Conservation (phyloP, 176 grass and related monocot species). For the Avena insularis region DNA sequence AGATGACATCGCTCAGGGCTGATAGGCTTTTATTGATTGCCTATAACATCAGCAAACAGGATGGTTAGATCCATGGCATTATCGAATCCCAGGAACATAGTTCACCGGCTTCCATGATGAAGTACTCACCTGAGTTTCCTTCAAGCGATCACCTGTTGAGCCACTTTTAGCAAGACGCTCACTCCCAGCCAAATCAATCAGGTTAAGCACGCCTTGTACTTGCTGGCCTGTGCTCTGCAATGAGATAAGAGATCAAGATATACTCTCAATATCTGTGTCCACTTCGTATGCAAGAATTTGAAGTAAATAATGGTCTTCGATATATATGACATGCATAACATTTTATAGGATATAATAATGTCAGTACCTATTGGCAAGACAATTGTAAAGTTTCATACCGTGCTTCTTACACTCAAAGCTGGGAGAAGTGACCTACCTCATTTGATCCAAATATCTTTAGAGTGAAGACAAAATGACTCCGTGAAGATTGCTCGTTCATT, state of each 20-base stretch:
- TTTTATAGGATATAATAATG: neutral
- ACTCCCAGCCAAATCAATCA: conserved; percentile 98
- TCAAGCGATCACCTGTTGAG: conserved; percentile 83
- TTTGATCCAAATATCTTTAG: conserved; percentile 83
- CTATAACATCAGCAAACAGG: conserved; percentile 45
- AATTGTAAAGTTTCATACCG: neutral
- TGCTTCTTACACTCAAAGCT: neutral
- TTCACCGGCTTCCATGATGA: neutral
- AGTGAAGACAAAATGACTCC: conserved; percentile 96
- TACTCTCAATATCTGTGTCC: neutral
- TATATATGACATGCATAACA: neutral
- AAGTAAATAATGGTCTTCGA: neutral
- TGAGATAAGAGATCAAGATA: neutral
- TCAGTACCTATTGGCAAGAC: neutral
- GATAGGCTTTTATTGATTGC: conserved; percentile 96
- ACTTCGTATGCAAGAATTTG: neutral
- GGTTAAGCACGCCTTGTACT: conserved; percentile 80
- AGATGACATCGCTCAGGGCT: conserved; percentile 88
- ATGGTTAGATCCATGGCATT: neutral
- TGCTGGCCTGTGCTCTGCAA: conserved; percentile 85
- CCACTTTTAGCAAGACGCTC: conserved; percentile 95
- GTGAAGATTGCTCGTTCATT: conserved; percentile 93
- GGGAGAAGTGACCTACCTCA: conserved; percentile 54
- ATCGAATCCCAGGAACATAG: neutral
- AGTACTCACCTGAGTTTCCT: conserved; percentile 78